Base-by-base conservation (phyloP, 108 stramenopile species). In the Cyclotella cryptica region DNA sequence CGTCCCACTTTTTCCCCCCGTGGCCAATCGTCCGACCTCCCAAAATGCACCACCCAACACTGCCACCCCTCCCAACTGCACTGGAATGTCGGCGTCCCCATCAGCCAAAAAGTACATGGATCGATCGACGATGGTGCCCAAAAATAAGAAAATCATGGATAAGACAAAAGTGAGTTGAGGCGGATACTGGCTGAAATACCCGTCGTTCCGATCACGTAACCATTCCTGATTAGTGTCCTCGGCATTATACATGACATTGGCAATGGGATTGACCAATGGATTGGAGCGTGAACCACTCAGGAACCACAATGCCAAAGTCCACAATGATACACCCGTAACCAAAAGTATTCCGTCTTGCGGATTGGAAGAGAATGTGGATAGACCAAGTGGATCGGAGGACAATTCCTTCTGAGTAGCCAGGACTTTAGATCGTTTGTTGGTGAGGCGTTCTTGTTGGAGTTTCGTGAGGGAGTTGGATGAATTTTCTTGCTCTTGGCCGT, bases 151-250 rank as follows among this genome's bases (percentile, higher is more conserved):
- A 10, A 93, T 61, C 26, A 81, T 28, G 5, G 75, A 70, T 53
- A 93, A 55, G 40, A 91, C 44, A 3, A 72, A 27, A 21, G 87
- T 80, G 54, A 96, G 80, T 6, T 72, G 26, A 5, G 83, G 22
- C 0, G 94, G 94, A 17, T 88, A 54, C 12, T 89, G 68, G 13
- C 84, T 85, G 75, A 92, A 96, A 54, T 91, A 74, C 24, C 92
- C 92, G 19, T 84, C 86, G 54, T 96, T 96, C 40, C 94, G 91
- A 81, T 96, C 91, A 10, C 77, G 46, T 19, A 96, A 72, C 94
- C 94, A 96, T 30, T 69, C 49, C 15, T n/a, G 15, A n/a, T 9
- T 49, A 9, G 47, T 49, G 47, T 55, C 74, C 49, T 58, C 69
- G 17, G 69, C 80, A 46, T 88, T 77, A 54, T 91, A 96, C 53